Evolutionary conservation across 106 monocot genomes (phyloP), one percentile per base, ranked within the genome.

Genomic region (Phalaenopsis aphrodite): DNA sequence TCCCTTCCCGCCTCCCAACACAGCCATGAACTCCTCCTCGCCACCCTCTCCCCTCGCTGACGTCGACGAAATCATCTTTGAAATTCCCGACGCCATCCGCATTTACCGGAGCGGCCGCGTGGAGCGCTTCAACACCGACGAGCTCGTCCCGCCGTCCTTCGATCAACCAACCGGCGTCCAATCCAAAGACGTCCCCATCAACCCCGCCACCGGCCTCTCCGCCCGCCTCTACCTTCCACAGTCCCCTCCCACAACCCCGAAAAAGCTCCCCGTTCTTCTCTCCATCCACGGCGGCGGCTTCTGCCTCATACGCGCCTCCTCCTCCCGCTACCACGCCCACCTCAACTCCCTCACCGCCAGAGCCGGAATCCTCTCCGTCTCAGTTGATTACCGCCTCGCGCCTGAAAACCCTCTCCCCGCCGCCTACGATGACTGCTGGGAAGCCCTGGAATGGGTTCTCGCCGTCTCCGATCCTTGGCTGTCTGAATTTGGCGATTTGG

Each of bases 111-210:
- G 46, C 82, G 82, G 82, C 66, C 45, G 77, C 37, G 21, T 77
- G 67, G 82, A 82, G 15, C 82, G 82, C 36, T 38, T 49, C 66
- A 15, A 8, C 18, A 15, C 2, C 42, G 7, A 30, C 61, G 64
- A 42, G 15, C 17, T 24, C 48, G 76, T 47, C 49, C 67, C 77
- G 18, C 36, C 82, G 15, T 42, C 47, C 45, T 15, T 77, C 41
- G 85, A 85, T 79, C 75, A 56, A n/a, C n/a, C 75, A 78, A 83
- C 90, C 71, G 87, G 23, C 3, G 56, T 74, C 21, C 75, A 42
- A 16, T 81, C 66, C 77, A 77, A 48, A 68, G 82, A 82, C 82
- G 66, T 82, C 64, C 1, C 36, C 77, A 77, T 82, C 77, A 71
- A 80, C 23, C 82, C 61, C 8, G 14, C n/a, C 45, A 38, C 45